phyloP scores from a whole-genome alignment of 495 filamentous ascomycete species.

The Elasticomyces elasticus region DNA sequence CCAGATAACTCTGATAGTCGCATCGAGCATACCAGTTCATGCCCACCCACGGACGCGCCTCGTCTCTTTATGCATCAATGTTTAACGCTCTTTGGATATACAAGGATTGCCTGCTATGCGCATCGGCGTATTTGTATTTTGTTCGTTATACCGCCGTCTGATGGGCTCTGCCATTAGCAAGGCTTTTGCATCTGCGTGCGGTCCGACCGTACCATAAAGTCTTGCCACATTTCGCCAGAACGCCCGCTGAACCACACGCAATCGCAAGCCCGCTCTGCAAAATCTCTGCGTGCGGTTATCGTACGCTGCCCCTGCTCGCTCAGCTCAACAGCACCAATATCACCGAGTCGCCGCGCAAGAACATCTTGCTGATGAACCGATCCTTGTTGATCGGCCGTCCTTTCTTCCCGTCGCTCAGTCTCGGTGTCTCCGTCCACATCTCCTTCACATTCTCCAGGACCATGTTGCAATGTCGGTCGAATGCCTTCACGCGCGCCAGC shows the following conservation, averaged over 20 bases:
- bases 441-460: slow-evolving; percentile 97
- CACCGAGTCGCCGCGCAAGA: slow-evolving; percentile 85
- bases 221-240: neutral
- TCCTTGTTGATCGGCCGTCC: slow-evolving; percentile 94
- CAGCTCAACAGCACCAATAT: slow-evolving; percentile 86
- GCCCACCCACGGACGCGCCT: neutral
- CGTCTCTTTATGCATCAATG: no score
- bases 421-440: slow-evolving; percentile 97
- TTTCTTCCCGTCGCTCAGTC: slow-evolving; percentile 63
- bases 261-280: no score
- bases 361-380: slow-evolving; percentile 98
- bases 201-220: neutral
- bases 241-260: neutral
- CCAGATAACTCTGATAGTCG: neutral
- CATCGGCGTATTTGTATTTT: no score
- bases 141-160: no score
- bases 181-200: neutral
- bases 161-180: neutral
- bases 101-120: no score
- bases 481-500: slow-evolving; percentile 70
- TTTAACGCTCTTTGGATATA: no score
- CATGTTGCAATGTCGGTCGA: slow-evolving; percentile 96
- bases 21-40: neutral
- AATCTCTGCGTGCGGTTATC: no score
- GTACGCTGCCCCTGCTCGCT: slow-evolving; percentile 16